These are phyloP conservation scores for Russula vinacea DNA, from an alignment of 768 basidiomycete genomes.

Conservation along the genomic window DNA sequence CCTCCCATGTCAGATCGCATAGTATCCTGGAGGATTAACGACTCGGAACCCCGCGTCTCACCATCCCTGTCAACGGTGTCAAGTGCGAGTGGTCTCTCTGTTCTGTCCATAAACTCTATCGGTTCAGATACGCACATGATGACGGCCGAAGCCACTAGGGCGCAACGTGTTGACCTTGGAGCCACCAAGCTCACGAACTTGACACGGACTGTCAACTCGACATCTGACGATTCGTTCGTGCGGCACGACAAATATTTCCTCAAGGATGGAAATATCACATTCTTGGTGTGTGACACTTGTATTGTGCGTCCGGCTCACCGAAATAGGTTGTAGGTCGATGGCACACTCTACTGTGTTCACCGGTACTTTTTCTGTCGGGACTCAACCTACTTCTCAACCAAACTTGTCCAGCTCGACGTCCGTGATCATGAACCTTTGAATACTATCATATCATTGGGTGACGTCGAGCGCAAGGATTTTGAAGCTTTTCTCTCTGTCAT, in stretches of 20 bases:
- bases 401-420: constrained; percentile 1
- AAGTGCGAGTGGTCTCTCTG: constrained; percentile 1
- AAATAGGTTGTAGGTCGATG: constrained; percentile 8
- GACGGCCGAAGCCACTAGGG: not conserved
- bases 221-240: not conserved
- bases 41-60: constrained; percentile 7
- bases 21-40: not conserved
- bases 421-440: constrained; percentile 13
- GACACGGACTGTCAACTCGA: too few species aligned
- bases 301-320: too few species aligned
- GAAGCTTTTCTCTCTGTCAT: constrained; percentile 21
- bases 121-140: not conserved
- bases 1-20: not conserved
- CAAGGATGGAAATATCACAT: constrained; percentile 23
- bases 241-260: constrained; percentile 25
- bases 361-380: constrained; percentile 25
- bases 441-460: constrained; percentile 6
- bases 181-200: not conserved
- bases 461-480: constrained; percentile 20
- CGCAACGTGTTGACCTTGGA: not conserved
- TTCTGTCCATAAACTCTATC: constrained; percentile 12
- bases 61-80: not conserved
- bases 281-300: constrained; percentile 10
- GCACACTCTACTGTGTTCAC: constrained; percentile 17
- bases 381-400: constrained; percentile 19